phyloP scores from a whole-genome alignment of 805 yeast species.

The Yarrowia yakushimensis region DNA sequence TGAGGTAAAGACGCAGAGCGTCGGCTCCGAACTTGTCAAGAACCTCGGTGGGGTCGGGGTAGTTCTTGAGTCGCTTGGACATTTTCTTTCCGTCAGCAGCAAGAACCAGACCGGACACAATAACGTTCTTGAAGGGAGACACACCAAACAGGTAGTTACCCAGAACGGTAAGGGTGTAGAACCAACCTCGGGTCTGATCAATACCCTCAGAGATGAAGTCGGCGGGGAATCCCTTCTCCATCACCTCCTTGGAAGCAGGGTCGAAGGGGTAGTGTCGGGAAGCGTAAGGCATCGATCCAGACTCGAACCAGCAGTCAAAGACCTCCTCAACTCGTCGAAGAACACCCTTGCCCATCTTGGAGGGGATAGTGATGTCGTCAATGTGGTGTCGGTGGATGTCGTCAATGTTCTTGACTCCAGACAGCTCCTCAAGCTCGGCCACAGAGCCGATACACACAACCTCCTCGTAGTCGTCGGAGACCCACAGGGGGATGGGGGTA shows the following conservation, averaged over 20 bases:
- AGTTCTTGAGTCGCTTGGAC: slow-evolving; percentile 97
- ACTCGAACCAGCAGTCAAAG: slow-evolving; percentile 99
- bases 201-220: slow-evolving; percentile 98
- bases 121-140: slow-evolving; percentile 92
- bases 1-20: slow-evolving; percentile 90
- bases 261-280: slow-evolving; percentile 97
- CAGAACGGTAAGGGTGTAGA: slow-evolving; percentile 90
- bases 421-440: slow-evolving; percentile 75
- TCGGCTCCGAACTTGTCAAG: slow-evolving; percentile 94
- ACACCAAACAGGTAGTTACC: slow-evolving; percentile 91
- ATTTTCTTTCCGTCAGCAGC: slow-evolving; percentile 99
- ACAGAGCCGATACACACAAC: slow-evolving; percentile 90
- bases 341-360: slow-evolving; percentile 80
- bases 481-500: slow-evolving; percentile 98
- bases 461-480: slow-evolving; percentile 87
- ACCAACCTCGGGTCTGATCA: slow-evolving; percentile 99
- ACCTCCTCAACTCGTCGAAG: slow-evolving; percentile 94
- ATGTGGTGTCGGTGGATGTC: slow-evolving; percentile 93
- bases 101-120: slow-evolving; percentile 92
- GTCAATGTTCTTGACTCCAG: slow-evolving; percentile 75
- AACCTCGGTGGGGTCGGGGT: slow-evolving; percentile 88
- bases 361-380: slow-evolving; percentile 90
- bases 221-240: slow-evolving; percentile 82
- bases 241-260: slow-evolving; percentile 53
- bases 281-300: slow-evolving; percentile 99